Evolutionary conservation across 148 eudicot species (phyloP).

Genomic region (Salicornia ramosissima): DNA sequence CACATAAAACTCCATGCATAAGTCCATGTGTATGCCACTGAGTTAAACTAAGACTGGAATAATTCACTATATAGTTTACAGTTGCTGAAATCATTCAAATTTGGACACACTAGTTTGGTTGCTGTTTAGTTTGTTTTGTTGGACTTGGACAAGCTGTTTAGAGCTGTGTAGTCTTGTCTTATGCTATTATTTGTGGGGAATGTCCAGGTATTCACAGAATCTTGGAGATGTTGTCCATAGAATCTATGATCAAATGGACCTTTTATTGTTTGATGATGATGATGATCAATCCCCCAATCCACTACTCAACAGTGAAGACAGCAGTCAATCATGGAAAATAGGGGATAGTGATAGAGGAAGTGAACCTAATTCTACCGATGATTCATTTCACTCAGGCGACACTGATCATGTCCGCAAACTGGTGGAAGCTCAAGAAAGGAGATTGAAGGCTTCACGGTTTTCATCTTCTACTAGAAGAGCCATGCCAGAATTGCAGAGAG

Average conservation of each 20-base stretch:
- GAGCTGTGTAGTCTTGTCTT: not conserved
- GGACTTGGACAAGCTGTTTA: not conserved
- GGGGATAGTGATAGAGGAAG: constrained; percentile 36
- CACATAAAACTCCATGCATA: no score
- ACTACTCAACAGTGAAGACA: constrained; percentile 78
- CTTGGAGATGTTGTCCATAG: constrained; percentile 56
- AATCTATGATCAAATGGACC: constrained; percentile 67
- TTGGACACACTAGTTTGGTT: not conserved
- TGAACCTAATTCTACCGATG: constrained; percentile 56
- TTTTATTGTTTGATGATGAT: constrained; percentile 70
- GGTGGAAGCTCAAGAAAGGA: constrained; percentile 65
- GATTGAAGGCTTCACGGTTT: constrained; percentile 62
- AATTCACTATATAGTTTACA: no score
- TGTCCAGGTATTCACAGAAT: constrained; percentile 55
- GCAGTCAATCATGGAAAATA: constrained; percentile 73
- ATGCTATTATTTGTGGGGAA: constrained; percentile 15
- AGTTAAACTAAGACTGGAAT: no score
- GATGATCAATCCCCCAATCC: constrained; percentile 61
- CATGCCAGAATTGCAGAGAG: constrained; percentile 78
- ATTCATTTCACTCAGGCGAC: constrained; percentile 39
- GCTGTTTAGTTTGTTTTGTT: not conserved
- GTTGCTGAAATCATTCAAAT: no score
- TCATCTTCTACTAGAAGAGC: constrained; percentile 56
- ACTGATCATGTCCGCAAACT: constrained; percentile 41
- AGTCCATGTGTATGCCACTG: not conserved